A percentile compares a stretch with the other conserved stretches of the same genome.
Conservation (phyloP, 1,139 yeast genomes). For the Saccharomyces hybrid region DNA sequence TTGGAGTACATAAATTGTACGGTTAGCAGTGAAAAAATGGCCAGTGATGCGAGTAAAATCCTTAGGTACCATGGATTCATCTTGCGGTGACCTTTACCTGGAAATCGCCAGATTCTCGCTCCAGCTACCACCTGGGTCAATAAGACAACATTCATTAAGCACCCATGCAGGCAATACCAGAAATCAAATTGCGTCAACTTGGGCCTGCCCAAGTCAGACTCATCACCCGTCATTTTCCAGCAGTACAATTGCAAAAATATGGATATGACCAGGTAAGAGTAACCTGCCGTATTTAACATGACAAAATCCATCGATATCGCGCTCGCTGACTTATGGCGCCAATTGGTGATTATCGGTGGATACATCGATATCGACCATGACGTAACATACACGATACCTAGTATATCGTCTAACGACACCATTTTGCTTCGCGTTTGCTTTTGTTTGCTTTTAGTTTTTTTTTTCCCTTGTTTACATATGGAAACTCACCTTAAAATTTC, state of each 20-base stretch:
- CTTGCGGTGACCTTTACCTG: constrained; percentile 14
- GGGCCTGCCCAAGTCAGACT: constrained; percentile 28
- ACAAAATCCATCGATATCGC: constrained; percentile 41
- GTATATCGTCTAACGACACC: constrained; percentile 11
- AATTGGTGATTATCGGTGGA: constrained; percentile 38
- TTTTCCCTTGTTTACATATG: not conserved
- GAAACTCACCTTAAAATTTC: not conserved
- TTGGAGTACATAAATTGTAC: constrained; percentile 11
- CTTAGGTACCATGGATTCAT: constrained; percentile 23
- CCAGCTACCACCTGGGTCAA: constrained; percentile 35
- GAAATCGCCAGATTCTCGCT: constrained; percentile 31
- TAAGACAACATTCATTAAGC: constrained; percentile 33
- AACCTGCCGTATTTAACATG: constrained; percentile 38
- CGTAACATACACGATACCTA: constrained; percentile 26
- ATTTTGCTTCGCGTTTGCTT: not conserved
- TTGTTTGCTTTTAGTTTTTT: not conserved
- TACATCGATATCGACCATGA: constrained; percentile 39
- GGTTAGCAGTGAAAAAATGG: constrained; percentile 13
- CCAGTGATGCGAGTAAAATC: constrained; percentile 19
- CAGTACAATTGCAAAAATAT: constrained; percentile 32
- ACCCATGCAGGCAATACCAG: constrained; percentile 39
- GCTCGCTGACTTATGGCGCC: constrained; percentile 34
- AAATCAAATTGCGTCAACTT: constrained; percentile 37
- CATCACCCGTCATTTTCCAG: constrained; percentile 17
- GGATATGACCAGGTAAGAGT: constrained; percentile 36